phyloP scores from a whole-genome alignment of 192 early-diverging fungal genomes.

The Rhizophagus prolifer region DNA sequence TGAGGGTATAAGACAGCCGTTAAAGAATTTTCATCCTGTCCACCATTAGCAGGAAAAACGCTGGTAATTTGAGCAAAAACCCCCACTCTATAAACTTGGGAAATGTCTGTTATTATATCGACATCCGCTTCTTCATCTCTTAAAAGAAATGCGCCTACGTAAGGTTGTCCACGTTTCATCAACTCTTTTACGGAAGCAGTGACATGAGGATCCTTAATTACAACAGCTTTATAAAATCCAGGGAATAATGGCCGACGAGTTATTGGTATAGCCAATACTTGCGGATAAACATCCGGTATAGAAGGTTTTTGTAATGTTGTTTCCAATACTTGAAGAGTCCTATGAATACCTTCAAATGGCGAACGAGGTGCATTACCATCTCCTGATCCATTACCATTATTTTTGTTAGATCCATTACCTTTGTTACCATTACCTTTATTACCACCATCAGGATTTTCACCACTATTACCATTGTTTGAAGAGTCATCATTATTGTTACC shows the following conservation, averaged over 20 bases:
- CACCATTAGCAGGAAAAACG: conserved; percentile 76
- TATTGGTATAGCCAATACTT: conserved; percentile 91
- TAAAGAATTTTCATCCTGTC: conserved; percentile 73
- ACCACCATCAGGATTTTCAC: conserved; percentile 7
- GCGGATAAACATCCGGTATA: conserved; percentile 90
- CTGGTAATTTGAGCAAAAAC: conserved; percentile 98
- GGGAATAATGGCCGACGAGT: conserved; percentile 93
- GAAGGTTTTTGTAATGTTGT: conserved; percentile 70
- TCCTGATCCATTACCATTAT: conserved; percentile 39
- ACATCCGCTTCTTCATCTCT: conserved; percentile 88
- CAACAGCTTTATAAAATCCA: conserved; percentile 97
- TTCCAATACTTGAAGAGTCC: conserved; percentile 61
- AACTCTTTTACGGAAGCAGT: conserved; percentile 90
- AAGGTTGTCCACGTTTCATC: conserved; percentile 91
- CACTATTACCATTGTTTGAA: conserved; percentile 19
- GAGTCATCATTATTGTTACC: background rate
- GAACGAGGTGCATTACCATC: conserved; percentile 29
- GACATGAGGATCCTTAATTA: conserved; percentile 92
- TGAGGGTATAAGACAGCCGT: conserved; percentile 97
- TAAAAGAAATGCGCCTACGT: conserved; percentile 91
- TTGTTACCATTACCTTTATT: conserved; percentile 21
- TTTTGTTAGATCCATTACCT: conserved; percentile 31
- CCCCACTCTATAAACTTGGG: conserved; percentile 86
- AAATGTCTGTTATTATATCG: conserved; percentile 72
- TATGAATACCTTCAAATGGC: conserved; percentile 42